phyloP scores from a whole-genome alignment of 768 basidiomycete species.

The Boletus vermiculosoides region DNA sequence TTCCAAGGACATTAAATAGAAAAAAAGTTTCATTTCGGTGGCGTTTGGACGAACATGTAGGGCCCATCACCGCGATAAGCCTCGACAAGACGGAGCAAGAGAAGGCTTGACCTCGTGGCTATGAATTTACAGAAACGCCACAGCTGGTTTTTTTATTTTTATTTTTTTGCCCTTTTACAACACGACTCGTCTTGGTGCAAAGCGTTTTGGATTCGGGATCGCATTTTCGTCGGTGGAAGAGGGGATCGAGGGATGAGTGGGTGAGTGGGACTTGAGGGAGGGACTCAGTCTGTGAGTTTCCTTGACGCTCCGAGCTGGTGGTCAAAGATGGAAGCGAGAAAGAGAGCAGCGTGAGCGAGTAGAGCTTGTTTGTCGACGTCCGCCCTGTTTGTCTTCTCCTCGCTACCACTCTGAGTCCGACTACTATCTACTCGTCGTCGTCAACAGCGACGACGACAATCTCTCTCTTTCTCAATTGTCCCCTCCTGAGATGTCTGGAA shows the following conservation, averaged over 20 bases:
- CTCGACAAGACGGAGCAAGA: background rate
- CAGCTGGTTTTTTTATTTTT: background rate
- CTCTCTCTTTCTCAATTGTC: background rate
- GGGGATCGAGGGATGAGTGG: background rate
- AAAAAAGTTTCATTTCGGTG: background rate
- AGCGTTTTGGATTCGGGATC: background rate
- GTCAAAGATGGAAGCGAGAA: constrained; percentile 16
- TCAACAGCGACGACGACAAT: constrained; percentile 22
- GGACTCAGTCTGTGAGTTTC: background rate
- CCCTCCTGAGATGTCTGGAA: constrained; percentile 57
- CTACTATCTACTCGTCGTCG: constrained; percentile 24
- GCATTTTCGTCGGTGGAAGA: background rate
- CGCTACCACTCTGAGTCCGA: constrained; percentile 7
- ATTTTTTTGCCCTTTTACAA: background rate
- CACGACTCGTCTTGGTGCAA: background rate
- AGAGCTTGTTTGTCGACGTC: constrained; percentile 20
- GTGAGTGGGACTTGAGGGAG: background rate
- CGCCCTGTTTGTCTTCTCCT: constrained; percentile 22
- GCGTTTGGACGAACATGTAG: no score
- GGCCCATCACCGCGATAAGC: no score
- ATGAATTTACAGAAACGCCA: background rate
- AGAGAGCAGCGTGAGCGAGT: background rate
- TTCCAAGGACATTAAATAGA: background rate
- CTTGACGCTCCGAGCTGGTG: background rate
- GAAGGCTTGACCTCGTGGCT: background rate